phyloP scores from a whole-genome alignment of 208 protist species.

The Leishmania tarentolae region DNA sequence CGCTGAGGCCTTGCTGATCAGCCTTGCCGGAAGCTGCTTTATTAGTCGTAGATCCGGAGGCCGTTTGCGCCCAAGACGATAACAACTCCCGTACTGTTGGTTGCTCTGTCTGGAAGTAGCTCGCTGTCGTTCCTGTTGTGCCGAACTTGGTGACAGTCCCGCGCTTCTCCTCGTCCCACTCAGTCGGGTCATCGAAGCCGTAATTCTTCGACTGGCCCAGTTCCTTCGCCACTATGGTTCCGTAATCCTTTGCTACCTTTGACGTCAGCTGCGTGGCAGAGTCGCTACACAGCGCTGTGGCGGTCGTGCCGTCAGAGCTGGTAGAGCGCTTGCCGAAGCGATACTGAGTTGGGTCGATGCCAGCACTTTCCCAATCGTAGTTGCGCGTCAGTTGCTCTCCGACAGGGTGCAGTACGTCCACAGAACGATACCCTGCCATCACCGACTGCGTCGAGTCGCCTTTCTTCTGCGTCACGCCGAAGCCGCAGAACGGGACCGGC shows the following conservation, averaged over 20 bases:
- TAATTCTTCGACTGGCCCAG: slow-evolving; percentile 60
- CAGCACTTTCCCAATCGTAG: slow-evolving; percentile 77
- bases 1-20: not conserved
- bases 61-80: slow-evolving; percentile 50
- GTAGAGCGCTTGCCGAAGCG: slow-evolving; percentile 56
- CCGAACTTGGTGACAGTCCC: slow-evolving; percentile 22
- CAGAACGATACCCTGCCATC: slow-evolving; percentile 51
- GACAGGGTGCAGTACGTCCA: slow-evolving; percentile 53
- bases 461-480: slow-evolving; percentile 45
- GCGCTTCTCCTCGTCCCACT: slow-evolving; percentile 47
- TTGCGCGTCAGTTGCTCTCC: slow-evolving; percentile 60
- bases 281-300: not conserved
- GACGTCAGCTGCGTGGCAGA: slow-evolving; percentile 49
- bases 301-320: slow-evolving; percentile 23
- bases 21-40: slow-evolving; percentile 3
- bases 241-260: slow-evolving; percentile 69
- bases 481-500: slow-evolving; percentile 56
- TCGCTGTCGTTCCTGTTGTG: slow-evolving; percentile 31
- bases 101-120: slow-evolving; percentile 41
- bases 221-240: slow-evolving; percentile 42
- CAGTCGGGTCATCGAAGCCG: slow-evolving; percentile 63
- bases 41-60: not conserved
- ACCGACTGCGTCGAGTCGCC: slow-evolving; percentile 59
- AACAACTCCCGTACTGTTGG: slow-evolving; percentile 56
- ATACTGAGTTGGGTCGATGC: slow-evolving; percentile 75